Evolutionary conservation across 106 monocot genomes (phyloP).

Genomic region (Acorus gramineus): DNA sequence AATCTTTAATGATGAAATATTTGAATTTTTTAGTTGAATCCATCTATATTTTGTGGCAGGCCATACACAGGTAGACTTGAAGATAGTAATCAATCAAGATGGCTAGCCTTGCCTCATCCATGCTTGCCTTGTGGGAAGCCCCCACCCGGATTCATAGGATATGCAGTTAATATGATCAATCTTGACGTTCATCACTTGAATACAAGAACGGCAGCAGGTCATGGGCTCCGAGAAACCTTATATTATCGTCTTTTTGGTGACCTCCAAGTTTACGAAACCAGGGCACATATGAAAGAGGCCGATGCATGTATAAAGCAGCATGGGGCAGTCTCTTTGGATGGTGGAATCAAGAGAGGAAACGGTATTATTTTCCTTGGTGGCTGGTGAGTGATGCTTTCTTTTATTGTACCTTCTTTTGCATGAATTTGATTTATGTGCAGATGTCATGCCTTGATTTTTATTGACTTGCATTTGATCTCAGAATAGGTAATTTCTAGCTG

Average conservation of each 20-base stretch:
- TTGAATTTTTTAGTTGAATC: too few species aligned
- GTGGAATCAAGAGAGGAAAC: slow-evolving; percentile 19
- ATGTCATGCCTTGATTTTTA: too few species aligned
- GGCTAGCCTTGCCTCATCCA: slow-evolving; percentile 15
- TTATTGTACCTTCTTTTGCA: not conserved
- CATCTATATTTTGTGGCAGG: slow-evolving; percentile 4
- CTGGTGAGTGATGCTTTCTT: slow-evolving; percentile 11
- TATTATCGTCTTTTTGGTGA: slow-evolving; percentile 29
- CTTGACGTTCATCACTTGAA: slow-evolving; percentile 4
- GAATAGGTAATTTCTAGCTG: too few species aligned
- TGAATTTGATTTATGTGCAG: not conserved
- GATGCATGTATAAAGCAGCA: slow-evolving; percentile 9
- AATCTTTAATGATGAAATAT: too few species aligned
- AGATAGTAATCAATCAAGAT: slow-evolving; percentile 11
- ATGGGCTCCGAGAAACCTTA: slow-evolving; percentile 25
- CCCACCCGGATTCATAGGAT: slow-evolving; percentile 24
- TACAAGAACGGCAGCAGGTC: slow-evolving; percentile 9
- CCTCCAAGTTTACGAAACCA: slow-evolving; percentile 28
- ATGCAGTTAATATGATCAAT: slow-evolving; percentile 30
- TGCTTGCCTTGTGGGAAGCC: not conserved
- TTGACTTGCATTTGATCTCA: too few species aligned
- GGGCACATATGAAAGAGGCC: slow-evolving; percentile 17
- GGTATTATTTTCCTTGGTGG: slow-evolving; percentile 21
- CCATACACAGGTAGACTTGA: slow-evolving; percentile 16
- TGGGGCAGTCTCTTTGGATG: slow-evolving; percentile 33